phyloP scores from a whole-genome alignment of 345 rosid species.

The Acer campestre region DNA sequence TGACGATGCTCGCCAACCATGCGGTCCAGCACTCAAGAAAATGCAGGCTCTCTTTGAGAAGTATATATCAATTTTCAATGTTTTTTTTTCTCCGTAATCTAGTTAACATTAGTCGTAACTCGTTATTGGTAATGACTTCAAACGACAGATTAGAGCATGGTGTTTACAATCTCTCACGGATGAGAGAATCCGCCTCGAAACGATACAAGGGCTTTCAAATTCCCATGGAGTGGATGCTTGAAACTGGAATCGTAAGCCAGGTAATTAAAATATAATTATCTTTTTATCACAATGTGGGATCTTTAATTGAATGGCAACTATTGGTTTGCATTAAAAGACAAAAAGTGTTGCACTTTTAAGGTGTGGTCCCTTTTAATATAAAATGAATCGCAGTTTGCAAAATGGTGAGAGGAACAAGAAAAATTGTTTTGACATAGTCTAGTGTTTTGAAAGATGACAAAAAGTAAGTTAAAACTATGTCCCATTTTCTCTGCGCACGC shows the following conservation, averaged over 20 bases:
- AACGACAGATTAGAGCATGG: constrained; percentile 82
- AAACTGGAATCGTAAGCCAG: constrained; percentile 86
- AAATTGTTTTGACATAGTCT: constrained; percentile 27
- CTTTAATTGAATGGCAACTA: not conserved
- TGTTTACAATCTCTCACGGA: constrained; percentile 80
- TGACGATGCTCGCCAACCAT: constrained; percentile 65
- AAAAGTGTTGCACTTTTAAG: not conserved
- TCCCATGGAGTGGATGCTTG: constrained; percentile 96
- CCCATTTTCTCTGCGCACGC: constrained; percentile 34
- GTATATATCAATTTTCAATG: constrained; percentile 32
- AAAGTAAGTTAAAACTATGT: constrained; percentile 22
- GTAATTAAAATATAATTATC: constrained; percentile 33
- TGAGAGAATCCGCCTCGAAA: constrained; percentile 83
- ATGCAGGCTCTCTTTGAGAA: constrained; percentile 94
- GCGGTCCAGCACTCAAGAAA: constrained; percentile 76
- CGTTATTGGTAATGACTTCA: not conserved
- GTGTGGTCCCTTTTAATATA: constrained; percentile 23
- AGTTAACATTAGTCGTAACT: not conserved
- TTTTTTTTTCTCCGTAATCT: no score
- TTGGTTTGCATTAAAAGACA: no score
- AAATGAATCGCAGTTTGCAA: constrained; percentile 3
- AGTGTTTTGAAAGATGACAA: constrained; percentile 33
- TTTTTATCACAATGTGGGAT: not conserved
- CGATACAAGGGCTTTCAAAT: constrained; percentile 70
- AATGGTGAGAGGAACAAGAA: constrained; percentile 14